Evolutionary conservation across 345 rosid genomes (phyloP), one percentile per base, ranked within the genome.

Genomic region (Mangifera indica): DNA sequence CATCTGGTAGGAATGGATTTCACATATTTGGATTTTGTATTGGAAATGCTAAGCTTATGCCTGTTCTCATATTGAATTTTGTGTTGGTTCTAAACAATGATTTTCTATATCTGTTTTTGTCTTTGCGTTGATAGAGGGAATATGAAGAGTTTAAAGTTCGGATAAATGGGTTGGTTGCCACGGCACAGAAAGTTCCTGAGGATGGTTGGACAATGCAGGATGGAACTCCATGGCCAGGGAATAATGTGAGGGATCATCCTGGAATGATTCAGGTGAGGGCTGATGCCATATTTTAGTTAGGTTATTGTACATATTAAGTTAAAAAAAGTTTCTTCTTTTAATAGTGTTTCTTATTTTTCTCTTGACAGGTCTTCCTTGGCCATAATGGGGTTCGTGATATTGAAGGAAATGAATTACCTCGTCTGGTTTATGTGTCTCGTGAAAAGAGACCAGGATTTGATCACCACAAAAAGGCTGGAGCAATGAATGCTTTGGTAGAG

Each of bases 151-250:
- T 92, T 74, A 92, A 89, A 74, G 84, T 92, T 53, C 82, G 88
- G 70, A 90, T 92, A 80, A 92, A 92, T 73, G 86, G 89, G 42
- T 78, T 92, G 68, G 97, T 92, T 77, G 79, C 93, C 17, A 86
- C 75, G 67, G 98, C 98, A 63, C 88, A 87, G 77, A 92, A 92
- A 85, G 97, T 90, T 57, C 98, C 98, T 48, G 98, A 92, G 75
- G 98, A 92, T 44, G 97, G 97, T 46, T 92, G 97, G 97, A 92
- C 96, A 46, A 92, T 92, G 97, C 97, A 92, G 77, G 97, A 90
- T 65, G 98, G 97, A 56, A 90, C 93, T 71, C 94, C 90, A 49
- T 92, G 97, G 94, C 98, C 98, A 0, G 98, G 98, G 73, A 92
- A 92, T 80, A 86, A 86, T 74, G 91, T 90, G 62, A 78, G 93